Percentiles rank a stretch among this genome's conserved stretches.
Conservation (phyloP, 2,329 filamentous ascomycete genomes). For the Xylariaceae sp. region DNA sequence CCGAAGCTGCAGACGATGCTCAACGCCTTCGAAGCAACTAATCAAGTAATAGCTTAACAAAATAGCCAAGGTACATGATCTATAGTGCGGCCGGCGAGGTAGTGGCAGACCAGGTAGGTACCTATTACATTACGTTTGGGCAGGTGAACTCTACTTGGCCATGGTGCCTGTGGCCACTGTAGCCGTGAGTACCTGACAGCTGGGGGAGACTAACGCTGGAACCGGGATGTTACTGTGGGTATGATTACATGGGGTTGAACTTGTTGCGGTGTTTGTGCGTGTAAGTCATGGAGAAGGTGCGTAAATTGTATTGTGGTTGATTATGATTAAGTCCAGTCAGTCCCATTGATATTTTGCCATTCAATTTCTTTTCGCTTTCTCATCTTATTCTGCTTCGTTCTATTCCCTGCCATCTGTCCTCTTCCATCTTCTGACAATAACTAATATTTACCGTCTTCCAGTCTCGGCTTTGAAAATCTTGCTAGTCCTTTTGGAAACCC, state of each 20-base stretch:
- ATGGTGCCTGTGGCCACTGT: background rate
- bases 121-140: too few species aligned
- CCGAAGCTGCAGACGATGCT: too few species aligned
- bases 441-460: too few species aligned
- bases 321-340: too few species aligned
- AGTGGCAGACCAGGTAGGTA: too few species aligned
- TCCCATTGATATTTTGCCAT: background rate
- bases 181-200: background rate
- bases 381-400: background rate
- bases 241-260: too few species aligned
- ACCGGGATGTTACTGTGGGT: too few species aligned
- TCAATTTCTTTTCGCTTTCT: background rate
- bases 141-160: background rate
- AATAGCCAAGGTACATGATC: background rate
- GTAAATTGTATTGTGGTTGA: background rate
- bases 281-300: background rate
- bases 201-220: background rate
- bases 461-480: too few species aligned
- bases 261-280: conserved; percentile 16
- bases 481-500: background rate
- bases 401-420: background rate
- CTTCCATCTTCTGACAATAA: background rate
- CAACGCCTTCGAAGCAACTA: background rate
- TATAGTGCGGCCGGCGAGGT: background rate
- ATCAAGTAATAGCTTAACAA: background rate